Evolutionary conservation across 257 asterid species (phyloP), one percentile per base, ranked within the genome.

Genomic region (Cynanchum wilfordii): DNA sequence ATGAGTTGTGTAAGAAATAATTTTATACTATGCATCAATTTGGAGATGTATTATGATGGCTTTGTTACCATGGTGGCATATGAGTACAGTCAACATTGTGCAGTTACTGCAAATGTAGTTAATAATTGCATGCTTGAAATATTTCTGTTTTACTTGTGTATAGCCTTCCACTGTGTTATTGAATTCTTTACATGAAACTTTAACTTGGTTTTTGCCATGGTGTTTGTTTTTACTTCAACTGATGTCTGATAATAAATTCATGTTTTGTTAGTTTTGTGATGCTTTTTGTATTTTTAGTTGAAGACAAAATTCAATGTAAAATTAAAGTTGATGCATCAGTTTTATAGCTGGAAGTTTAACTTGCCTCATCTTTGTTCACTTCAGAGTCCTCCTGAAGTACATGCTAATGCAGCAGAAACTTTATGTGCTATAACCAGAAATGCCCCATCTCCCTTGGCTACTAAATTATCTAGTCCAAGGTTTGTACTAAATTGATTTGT

Each of bases 371-470:
- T 74, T 30, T 75, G 36, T 71, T 70, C 47, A n/a, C 50, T 80
- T 55, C 96, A 95, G 99, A 83, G 86, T 84, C 78, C 94, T 76
- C 92, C 98, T 68, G 99, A 95, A 84, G 98, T 92, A 57, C 97
- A 95, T 77, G 97, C 96, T 74, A 95, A 95, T 85, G 91, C 98
- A 66, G 97, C 99, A 73, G 99, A 95, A 82, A 86, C 91, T 65
- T 87, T 95, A 59, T 95, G 97, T 79, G 85, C 98, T 62, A 91
- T 95, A 77, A 90, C 99, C 72, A 88, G 98, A 86, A 95, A 84
- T 73, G 82, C 86, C 7, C 93, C 96, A 42, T 95, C 99, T 29
- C 96, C 97, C 72, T 79, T 95, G 73, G 96, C 97, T 74, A 77
- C 96, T 73, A 95, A 90, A 87, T 83, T 95, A 51, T 90, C 89